These are phyloP conservation scores for Glarea lozoyensis DNA, from an alignment of 495 filamentous ascomycete genomes.

Conservation along the genomic window DNA sequence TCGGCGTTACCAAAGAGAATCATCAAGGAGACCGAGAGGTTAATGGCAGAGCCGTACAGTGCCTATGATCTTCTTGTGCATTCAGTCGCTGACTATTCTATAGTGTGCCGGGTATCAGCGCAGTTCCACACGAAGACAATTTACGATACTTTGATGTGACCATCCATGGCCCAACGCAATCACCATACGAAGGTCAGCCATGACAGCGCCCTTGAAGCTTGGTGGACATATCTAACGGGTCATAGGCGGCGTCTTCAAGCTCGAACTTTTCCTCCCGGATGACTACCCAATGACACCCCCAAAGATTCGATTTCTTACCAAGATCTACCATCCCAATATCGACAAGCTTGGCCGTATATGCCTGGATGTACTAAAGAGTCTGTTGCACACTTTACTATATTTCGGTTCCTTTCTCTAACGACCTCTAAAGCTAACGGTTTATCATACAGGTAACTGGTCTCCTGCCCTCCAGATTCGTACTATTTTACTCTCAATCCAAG, in stretches of 20 bases:
- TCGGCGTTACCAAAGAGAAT: slow-evolving; percentile 87
- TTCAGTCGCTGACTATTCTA: slow-evolving; percentile 3
- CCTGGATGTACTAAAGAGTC: slow-evolving; percentile 95
- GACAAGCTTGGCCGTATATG: slow-evolving; percentile 96
- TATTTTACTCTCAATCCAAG: slow-evolving; percentile 95
- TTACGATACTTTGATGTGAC: slow-evolving; percentile 95
- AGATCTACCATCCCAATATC: slow-evolving; percentile 99
- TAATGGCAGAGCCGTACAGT: slow-evolving; percentile 95
- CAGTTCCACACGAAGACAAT: slow-evolving; percentile 97
- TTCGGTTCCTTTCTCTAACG: neutral
- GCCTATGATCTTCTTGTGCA: slow-evolving; percentile 20
- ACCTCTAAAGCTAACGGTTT: neutral
- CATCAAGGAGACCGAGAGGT: slow-evolving; percentile 94
- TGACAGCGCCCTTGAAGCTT: neutral
- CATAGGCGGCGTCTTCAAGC: slow-evolving; percentile 86
- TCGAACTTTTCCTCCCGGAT: slow-evolving; percentile 97
- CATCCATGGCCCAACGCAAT: slow-evolving; percentile 89
- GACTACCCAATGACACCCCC: slow-evolving; percentile 99
- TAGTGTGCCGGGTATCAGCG: slow-evolving; percentile 93
- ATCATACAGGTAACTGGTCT: slow-evolving; percentile 83
- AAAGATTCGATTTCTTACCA: slow-evolving; percentile 96
- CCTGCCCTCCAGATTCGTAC: slow-evolving; percentile 96
- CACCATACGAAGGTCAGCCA: slow-evolving; percentile 76
- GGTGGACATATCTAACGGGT: slow-evolving; percentile 3
- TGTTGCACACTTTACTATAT: slow-evolving; percentile 11